phyloP scores from a whole-genome alignment of 805 yeast species.

The Candida easanensis region DNA sequence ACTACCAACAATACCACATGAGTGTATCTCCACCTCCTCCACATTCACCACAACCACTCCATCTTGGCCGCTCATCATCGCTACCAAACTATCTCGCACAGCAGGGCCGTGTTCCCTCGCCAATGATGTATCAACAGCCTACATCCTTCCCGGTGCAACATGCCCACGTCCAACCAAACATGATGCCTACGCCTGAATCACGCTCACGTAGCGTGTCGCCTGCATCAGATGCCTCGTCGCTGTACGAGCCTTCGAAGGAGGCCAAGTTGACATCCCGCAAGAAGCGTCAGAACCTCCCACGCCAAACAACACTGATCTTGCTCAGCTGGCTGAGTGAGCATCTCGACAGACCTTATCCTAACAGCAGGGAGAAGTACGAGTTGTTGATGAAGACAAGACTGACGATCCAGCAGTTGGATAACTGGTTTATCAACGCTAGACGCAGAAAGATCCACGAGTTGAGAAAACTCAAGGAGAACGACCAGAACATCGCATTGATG shows the following conservation, averaged over 20 bases:
- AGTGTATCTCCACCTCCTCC: conserved; percentile 1
- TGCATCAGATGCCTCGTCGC: conserved; percentile 1
- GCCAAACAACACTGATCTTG: conserved; percentile 67
- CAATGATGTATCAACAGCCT: conserved; percentile 4
- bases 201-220: conserved; percentile 15
- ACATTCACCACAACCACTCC: neutral
- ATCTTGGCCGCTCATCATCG: conserved; percentile 11
- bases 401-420: conserved; percentile 75
- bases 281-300: conserved; percentile 73
- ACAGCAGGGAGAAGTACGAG: conserved; percentile 70
- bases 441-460: conserved; percentile 54
- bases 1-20: neutral
- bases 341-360: conserved; percentile 79
- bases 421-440: conserved; percentile 89
- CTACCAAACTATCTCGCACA: conserved; percentile 11
- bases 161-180: conserved; percentile 2
- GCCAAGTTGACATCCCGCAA: conserved; percentile 24
- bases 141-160: conserved; percentile 6
- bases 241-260: conserved; percentile 8
- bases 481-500: conserved; percentile 26
- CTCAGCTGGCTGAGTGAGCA: conserved; percentile 73
- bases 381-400: conserved; percentile 70
- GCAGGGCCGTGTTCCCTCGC: conserved; percentile 8
- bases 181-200: conserved; percentile 17
- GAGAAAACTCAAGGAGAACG: conserved; percentile 26